Evolutionary conservation across 257 asterid genomes (phyloP), one percentile per base, ranked within the genome.

Genomic region (Dorcoceras hygrometricum): DNA sequence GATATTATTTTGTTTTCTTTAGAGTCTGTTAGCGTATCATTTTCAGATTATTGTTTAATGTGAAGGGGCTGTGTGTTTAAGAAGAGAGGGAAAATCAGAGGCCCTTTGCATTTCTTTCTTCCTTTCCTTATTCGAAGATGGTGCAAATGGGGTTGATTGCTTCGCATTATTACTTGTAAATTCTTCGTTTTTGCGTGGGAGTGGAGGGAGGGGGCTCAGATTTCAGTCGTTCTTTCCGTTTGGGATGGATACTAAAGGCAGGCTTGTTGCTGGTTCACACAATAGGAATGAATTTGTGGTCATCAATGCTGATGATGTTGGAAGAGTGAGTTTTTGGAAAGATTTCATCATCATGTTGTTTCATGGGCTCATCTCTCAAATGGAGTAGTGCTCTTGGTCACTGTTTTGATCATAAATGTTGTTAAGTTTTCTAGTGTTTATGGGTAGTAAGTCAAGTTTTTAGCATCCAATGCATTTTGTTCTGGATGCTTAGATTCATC

Each of bases 281-380:
- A 82, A 82, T 29, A 74, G 87, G 75, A 82, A 82, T 77, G 87
- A 82, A 67, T 82, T 82, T 64, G 87, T 82, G n/a, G 61, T 82
- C 55, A 82, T 82, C 77, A 82, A 82, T 82, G 87, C 87, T 56
- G 87, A 82, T 79, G 87, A 82, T 57, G 76, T 82, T 82, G 87
- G 87, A 66, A 74, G 79, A 63, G 87, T 82, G 58, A 69, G 83
- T 68, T 43, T 24, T 66, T 11, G 60, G 53, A 54, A 39, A 19
- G 54, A 68, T 16, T 59, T 39, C 63, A 43, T 65, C 28, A 67
- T 64, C 1, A 6, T 29, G 3, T 65, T 27, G 8, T 43, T 43
- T 39, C 8, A 28, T 50, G 25, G 46, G n/a, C 23, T 27, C n/a
- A 62, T 29, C 66, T 62, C 19, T 61, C n/a, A 18, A 20, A 22